phyloP scores from a whole-genome alignment of 495 filamentous ascomycete genomes.

The Chaetomium tenue region DNA sequence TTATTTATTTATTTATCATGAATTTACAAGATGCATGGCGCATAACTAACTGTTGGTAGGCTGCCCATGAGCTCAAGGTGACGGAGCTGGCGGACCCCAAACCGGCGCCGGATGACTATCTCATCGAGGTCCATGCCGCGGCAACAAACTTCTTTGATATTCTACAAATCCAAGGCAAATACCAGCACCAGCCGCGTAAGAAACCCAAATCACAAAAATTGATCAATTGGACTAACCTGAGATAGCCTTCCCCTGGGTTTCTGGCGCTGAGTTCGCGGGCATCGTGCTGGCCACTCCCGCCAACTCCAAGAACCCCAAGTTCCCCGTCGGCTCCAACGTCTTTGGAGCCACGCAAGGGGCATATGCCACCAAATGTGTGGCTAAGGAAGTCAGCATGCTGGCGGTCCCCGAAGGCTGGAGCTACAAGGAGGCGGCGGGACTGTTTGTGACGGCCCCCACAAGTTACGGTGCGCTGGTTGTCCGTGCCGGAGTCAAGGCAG shows the following conservation, averaged over 20 bases:
- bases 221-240: constrained; percentile 7
- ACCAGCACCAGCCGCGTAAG: constrained; percentile 60
- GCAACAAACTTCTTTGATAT: constrained; percentile 97
- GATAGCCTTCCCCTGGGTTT: constrained; percentile 73
- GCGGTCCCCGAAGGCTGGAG: constrained; percentile 78
- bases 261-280: constrained; percentile 85
- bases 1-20: not conserved
- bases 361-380: constrained; percentile 74
- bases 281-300: constrained; percentile 64
- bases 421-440: constrained; percentile 78
- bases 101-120: constrained; percentile 70
- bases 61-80: constrained; percentile 74
- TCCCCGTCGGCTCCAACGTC: constrained; percentile 73
- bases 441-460: constrained; percentile 90
- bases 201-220: not conserved
- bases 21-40: not conserved
- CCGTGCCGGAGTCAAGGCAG: constrained; percentile 69
- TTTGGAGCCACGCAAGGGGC: constrained; percentile 86
- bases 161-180: constrained; percentile 80
- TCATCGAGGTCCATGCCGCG: constrained; percentile 82
- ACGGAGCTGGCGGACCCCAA: constrained; percentile 68
- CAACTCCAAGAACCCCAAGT: constrained; percentile 44
- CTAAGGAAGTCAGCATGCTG: constrained; percentile 62
- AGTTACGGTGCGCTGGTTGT: constrained; percentile 82
- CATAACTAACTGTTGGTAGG: constrained; percentile 46